Percentiles rank a stretch among this genome's conserved stretches.
Evolutionary conservation across 1,284 basidiomycete species (phyloP).

Genomic region (Anthracocystis panici-leucophaei): DNA sequence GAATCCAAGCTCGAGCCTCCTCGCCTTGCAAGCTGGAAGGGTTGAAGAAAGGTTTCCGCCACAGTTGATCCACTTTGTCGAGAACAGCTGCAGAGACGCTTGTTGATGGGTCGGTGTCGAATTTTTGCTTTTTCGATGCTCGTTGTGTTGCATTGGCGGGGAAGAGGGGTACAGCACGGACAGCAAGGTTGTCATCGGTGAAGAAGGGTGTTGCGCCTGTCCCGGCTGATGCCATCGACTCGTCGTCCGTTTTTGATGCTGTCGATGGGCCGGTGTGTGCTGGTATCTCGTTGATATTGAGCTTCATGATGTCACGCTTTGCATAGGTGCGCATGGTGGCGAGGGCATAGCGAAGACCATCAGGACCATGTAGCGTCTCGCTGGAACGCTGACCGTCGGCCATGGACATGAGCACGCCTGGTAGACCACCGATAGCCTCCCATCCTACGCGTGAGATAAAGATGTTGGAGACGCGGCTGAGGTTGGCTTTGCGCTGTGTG

Average conservation of each 20-base stretch:
- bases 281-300: conserved; percentile 37
- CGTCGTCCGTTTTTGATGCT: conserved; percentile 19
- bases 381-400: conserved; percentile 78
- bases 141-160: conserved; percentile 53
- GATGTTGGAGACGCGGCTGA: conserved; percentile 77
- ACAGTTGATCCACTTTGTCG: conserved; percentile 31
- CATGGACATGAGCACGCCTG: conserved; percentile 84
- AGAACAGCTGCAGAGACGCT: conserved; percentile 11
- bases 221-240: conserved; percentile 23
- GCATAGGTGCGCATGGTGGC: conserved; percentile 74
- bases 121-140: conserved; percentile 34
- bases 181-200: conserved; percentile 76
- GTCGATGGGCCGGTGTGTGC: conserved; percentile 1
- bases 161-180: conserved; percentile 77
- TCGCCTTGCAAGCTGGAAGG: conserved; percentile 48
- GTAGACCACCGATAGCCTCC: conserved; percentile 71
- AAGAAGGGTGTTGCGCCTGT: conserved; percentile 72
- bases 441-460: conserved; percentile 80
- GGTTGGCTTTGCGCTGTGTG: conserved; percentile 77
- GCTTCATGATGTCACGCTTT: conserved; percentile 55
- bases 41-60: conserved; percentile 42
- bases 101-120: not conserved
- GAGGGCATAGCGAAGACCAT: conserved; percentile 78
- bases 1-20: conserved; percentile 54
- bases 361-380: conserved; percentile 79